Evolutionary conservation across 2,329 filamentous ascomycete species (phyloP), one percentile per base, ranked within the genome.

Genomic region (Diplocarpon rosae): DNA sequence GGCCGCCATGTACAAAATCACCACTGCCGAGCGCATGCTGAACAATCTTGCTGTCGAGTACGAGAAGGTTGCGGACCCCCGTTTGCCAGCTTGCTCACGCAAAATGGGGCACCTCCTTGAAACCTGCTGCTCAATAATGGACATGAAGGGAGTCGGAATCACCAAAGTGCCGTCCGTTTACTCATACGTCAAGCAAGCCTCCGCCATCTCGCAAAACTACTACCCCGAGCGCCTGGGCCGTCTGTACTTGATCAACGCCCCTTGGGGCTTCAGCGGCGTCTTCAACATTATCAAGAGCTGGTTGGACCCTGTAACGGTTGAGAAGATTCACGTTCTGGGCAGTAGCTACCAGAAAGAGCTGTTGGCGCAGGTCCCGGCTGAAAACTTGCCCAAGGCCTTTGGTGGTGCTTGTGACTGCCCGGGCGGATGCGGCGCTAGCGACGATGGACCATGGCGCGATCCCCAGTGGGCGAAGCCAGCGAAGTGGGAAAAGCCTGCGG

Each of bases 101-200:
- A 94, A 95, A 69, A 73, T 82, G 17, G 87, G 85, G 59, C 78
- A 83, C 61, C 80, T 98, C 46, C 82, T 95, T 60, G 92, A 98
- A 73, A 98, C 92, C 17, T 95, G 87, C 72, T 96, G 92, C 80
- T 90, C 85, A 53, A 88, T 98, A 69, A 92, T 96, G 83, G 92
- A 98, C 67, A 76, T 95, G 65, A 95, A 95, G 72, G 89, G 89
- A 51, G 89, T 98, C 17, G 86, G 86, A 47, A 69, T 96, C 57
- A 75, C 73, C 63, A 92, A 84, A 67, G 80, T 86, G 35, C 75
- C 79, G 51, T 83, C 83, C 50, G 90, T 95, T 47, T 95, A 93
- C 71, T 75, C 78, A 43, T 96, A 95, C 70, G 77, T 98, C 56
- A 78, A 78, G 59, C 77, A 83, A 63, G 88, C 87, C 37, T 92